Evolutionary conservation across 1,139 yeast species (phyloP), one percentile per base, ranked within the genome.

Genomic region (Pichia sp.): DNA sequence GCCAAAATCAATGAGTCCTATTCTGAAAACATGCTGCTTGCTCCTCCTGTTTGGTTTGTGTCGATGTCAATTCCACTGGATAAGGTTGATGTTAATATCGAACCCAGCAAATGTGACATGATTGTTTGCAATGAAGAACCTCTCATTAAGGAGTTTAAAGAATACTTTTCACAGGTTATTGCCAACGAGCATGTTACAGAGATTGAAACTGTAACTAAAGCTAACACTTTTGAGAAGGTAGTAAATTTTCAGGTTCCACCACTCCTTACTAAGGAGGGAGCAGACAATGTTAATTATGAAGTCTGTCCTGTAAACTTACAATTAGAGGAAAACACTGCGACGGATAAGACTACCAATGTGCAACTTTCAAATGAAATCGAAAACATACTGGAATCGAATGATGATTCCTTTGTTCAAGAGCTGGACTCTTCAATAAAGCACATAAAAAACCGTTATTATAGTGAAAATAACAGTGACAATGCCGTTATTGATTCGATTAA

Each of bases 31-130:
- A 50, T 57, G 20, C 53, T 71, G 7, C 50, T 64, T 4, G 55
- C 60, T 6, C 77, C 77, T 0, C 58, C 55, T 0, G 56, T 67
- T 5, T 74, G 79, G 75, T 66, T 58, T 49, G 17, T 73, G 1
- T 59, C 64, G 9, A 17, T 73, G 0, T 14, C 14, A 1, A 46
- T 66, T 1, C 66, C 71, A 0, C 20, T 63, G 0, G 44, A 52
- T 2, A 58, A 60, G 36, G 59, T 73, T 7, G 80, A 76, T 64
- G 64, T 73, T 1, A 77, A 76, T 57, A 67, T 77, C 30, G 81
- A 77, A 56, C 80, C 81, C 2, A 72, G 69, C 49, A 77, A 77
- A 55, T 72, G 74, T 49, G 78, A 75, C 59, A 65, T 76, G 3
- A 50, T 73, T 47, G 57, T 75, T 2, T 56, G 57, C n/a, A 63